Evolutionary conservation across 1,284 basidiomycete genomes (phyloP), one percentile per base, ranked within the genome.

Genomic region (Calocybe gambosa): DNA sequence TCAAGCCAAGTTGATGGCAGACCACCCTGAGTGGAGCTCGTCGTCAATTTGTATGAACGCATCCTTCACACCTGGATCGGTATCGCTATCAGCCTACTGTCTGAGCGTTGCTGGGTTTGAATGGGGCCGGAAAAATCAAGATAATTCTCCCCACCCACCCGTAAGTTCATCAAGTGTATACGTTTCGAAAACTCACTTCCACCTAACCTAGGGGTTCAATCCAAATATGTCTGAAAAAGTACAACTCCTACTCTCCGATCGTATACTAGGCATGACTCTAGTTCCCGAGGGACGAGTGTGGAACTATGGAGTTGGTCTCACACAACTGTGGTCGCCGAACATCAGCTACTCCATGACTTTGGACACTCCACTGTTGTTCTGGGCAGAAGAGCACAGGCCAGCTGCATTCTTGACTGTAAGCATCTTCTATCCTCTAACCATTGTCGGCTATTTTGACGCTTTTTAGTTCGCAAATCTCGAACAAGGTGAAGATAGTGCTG

Each of bases 161-260:
- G 79, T 80, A 56, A 57, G 74, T 65, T 50, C n/a, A 6, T 39
- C 45, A 31, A n/a, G 23, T 25, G 25, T 34, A 18, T 25, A 33
- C 23, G n/a, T 16, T 23, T 39, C 10, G 25, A n/a, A 42, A 39
- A 39, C 47, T 63, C 8, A 60, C 47, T 28, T 41, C 16, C 50
- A 26, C 44, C 21, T 47, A 23, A n/a, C 56, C n/a, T n/a, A 81
- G 67, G 93, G 93, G 36, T 99, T 95, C 75, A 97, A 95, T 64
- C 88, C 93, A 20, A 92, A 89, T 55, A 98, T 98, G 95, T 94
- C 93, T 2, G 94, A 96, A 64, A 83, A 92, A 26, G 93, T 96
- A 20, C 96, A 99, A 66, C 74, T 99, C 34, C 73, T 99, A 51
- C 74, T 99, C 16, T 96, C 92, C 18, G 96, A 99, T 65, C 87